Base-by-base conservation (phyloP, 495 filamentous ascomycete genomes). In the Neurospora hispaniola region DNA sequence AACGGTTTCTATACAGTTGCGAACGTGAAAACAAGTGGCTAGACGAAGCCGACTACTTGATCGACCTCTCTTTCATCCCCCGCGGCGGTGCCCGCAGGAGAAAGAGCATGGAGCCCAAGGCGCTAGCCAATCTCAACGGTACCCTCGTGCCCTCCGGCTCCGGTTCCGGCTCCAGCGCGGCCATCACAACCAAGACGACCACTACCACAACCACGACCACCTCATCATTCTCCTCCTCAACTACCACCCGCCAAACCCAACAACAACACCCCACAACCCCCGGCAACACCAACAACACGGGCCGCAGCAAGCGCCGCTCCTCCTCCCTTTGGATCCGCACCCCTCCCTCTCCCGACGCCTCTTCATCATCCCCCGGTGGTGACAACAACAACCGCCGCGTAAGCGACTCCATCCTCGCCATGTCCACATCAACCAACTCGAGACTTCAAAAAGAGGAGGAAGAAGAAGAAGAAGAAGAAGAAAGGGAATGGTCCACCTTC, bases 41-140 rank as follows among this genome's bases (percentile, higher is more conserved):
- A 11, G 88, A 91, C 59, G 91, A 93, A 76, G 78, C 83, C 5
- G 82, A 87, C 4, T 96, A 97, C 78, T 83, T 85, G 31, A 87
- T 95, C 23, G 91, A 94, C 79, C 90, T 89, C 42, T 84, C 89
- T 1, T 82, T 90, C 42, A 82, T 95, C 42, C 93, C 93, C 23
- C 90, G 93, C 2, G 93, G 92, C 9, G 92, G 92, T 20, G 86
- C 87, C 54, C 90, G 93, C 73, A 89, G 94, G 42, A 88, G 93
- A 43, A 97, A 96, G 87, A 93, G 91, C 73, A 97, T 97, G 94
- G 93, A 97, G 81, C 94, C 94, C 3, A 88, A 89, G 73, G 88
- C 91, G 3, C 82, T 97, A 14, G 86, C 89, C 73, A 94, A 94
- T 72, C 74, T 91, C 35, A 92, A 94, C 73, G 89, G 90, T 41